Percentiles rank a stretch among this genome's conserved stretches.
Conservation (phyloP, 495 filamentous ascomycete species). For the Oidiodendron maius region DNA sequence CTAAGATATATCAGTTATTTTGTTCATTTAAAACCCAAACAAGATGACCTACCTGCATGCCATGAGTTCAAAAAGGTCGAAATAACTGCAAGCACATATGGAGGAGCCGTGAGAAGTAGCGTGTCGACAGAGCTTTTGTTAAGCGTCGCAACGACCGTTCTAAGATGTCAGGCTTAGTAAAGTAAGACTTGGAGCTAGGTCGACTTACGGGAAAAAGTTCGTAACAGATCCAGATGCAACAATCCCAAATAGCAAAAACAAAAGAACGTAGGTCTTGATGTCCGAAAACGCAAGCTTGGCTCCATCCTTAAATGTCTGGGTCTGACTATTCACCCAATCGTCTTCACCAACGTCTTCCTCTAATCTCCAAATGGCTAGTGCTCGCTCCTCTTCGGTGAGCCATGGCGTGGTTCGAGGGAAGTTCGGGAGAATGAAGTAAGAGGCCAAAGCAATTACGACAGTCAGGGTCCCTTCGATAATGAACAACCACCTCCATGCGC, state of each 20-base stretch:
- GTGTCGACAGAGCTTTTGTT: conserved; percentile 61
- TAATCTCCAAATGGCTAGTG: conserved; percentile 63
- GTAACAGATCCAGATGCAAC: conserved; percentile 67
- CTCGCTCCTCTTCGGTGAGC: conserved; percentile 63
- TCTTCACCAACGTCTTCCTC: conserved; percentile 76
- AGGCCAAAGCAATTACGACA: conserved; percentile 36
- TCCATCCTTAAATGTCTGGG: conserved; percentile 62
- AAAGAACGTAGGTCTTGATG: conserved; percentile 65
- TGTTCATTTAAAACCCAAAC: neutral
- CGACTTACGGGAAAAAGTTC: conserved; percentile 71
- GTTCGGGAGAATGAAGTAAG: conserved; percentile 65
- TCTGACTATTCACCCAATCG: conserved; percentile 59
- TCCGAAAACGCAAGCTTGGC: conserved; percentile 66
- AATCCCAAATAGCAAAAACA: conserved; percentile 64
- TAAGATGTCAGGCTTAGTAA: neutral
- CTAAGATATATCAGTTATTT: conserved; percentile 24
- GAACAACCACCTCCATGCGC: conserved; percentile 64
- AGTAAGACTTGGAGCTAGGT: no score
- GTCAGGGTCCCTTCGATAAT: conserved; percentile 68
- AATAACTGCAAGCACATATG: conserved; percentile 66
- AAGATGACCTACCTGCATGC: conserved; percentile 43
- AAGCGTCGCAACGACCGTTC: conserved; percentile 69
- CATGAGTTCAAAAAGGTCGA: conserved; percentile 67
- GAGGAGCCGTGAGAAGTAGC: conserved; percentile 71
- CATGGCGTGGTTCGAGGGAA: conserved; percentile 73